Evolutionary conservation across 768 basidiomycete genomes (phyloP), one percentile per base, ranked within the genome.

Genomic region (Mrakia frigida): DNA sequence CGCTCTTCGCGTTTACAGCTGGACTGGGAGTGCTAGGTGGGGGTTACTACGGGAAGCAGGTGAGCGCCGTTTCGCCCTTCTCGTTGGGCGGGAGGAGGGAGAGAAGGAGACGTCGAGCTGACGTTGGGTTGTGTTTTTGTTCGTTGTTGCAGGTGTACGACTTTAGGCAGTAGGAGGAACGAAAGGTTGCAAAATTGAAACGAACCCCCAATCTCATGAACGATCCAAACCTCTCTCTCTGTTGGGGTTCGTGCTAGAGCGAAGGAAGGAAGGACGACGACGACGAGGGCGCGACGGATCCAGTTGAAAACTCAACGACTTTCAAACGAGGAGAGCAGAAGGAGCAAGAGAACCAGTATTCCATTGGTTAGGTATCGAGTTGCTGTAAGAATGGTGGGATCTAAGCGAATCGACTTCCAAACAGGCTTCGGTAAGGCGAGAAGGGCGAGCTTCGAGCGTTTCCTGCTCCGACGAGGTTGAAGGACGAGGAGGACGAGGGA

Each of bases 11-110:
- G 7, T 1, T 53, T 35, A 6, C 52, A 77, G 76, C 76, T 21
- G 76, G 76, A 39, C 52, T 77, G 33, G 76, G 76, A 25, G 35
- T 52, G 14, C 70, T 70, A 23, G 76, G 76, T 21, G 65, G 60
- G 39, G 70, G 50, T 7, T 77, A 77, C 70, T 77, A 77, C 52
- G 76, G 71, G 31, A 67, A 73, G 35, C 65, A 72, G 35, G 37
- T 73, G 18, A 31, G 37, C 43, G n/a, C 37, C 2, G 43, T 6
- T 7, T 2, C 9, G 43, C 13, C 18, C 35, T 16, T 39, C 39
- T 39, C 21, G 21, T 69, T 14, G 63, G 3, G n/a, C n/a, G n/a
- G n/a, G 53, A 56, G 25, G 53, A 25, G n/a, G n/a, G 28, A 56
- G 56, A 18, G 23, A 56, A 25, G 56, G n/a, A 56, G n/a, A 28